Base-by-base conservation (phyloP, 2,329 filamentous ascomycete species). In the Sordariomycetes sp. region DNA sequence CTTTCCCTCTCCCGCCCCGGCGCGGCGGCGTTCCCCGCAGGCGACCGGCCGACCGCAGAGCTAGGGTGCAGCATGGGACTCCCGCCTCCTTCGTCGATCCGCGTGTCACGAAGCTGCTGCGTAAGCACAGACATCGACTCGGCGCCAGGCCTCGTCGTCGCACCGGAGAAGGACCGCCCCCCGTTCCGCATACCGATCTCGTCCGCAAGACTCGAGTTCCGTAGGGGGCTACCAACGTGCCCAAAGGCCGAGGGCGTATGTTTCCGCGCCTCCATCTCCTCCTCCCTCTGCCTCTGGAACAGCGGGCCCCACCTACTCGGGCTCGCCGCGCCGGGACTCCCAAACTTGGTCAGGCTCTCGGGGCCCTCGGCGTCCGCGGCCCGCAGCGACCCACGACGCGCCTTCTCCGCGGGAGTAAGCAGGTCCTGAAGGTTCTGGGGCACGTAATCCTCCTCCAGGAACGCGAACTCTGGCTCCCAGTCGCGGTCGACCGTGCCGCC, bases 361-460 rank as follows among this genome's bases (percentile, higher is more conserved):
- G 59, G 58, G 10, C 65, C 69, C 32, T 82, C 78, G 42, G 78
- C 76, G n/a, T 82, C 80, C n/a, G 67, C 66, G 56, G 72, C 76
- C 55, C 77, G 75, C 60, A 79, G 70, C 1, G 83, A 86, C 13
- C 82, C 82, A 54, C 84, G 73, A 12, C 84, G 75, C 12, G 82
- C 84, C 67, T 86, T 85, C 65, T 87, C 84, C 15, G 81, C 80
- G 1, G 83, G 82, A 3, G 84, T 87, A 62, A 87, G 69, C 15
- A 87, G 73, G 60, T 86, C 83, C 63, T 84, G 81, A 39, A 86
- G 71, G 59, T 82, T 79, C 60, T 81, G 87, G 0, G 92, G 94
- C 10, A 97, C 77, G 64, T 94, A 89, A 65, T 95, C 90, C 65
- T 95, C 91, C 68, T 95, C 89, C 64, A 75, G 65, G 63, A 94